Conservation (phyloP, 352 stramenopile species). For the Phytopythium chamaehyphon region DNA sequence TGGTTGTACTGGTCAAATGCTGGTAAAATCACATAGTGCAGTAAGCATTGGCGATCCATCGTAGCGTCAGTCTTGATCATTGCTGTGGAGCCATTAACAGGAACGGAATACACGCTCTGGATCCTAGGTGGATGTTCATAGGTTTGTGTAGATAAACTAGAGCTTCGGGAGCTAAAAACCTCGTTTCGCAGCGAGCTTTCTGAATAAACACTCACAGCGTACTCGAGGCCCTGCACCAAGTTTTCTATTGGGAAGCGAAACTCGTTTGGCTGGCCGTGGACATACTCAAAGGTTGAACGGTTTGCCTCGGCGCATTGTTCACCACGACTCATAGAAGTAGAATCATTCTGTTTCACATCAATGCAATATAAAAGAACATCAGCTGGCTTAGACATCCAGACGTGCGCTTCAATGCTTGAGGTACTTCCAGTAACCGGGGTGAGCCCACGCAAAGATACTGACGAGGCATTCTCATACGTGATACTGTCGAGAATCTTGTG, state of each 20-base stretch:
- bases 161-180: conserved; percentile 37
- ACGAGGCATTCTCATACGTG: conserved; percentile 67
- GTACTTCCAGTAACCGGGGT: conserved; percentile 32
- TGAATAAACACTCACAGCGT: conserved; percentile 42
- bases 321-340: neutral
- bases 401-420: conserved; percentile 30
- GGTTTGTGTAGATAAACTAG: conserved; percentile 23
- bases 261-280: conserved; percentile 9
- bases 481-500: conserved; percentile 35
- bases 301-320: conserved; percentile 31
- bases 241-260: conserved; percentile 47
- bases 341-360: neutral
- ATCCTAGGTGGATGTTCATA: conserved; percentile 38
- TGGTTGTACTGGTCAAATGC: neutral
- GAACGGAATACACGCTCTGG: conserved; percentile 7
- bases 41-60: conserved; percentile 22
- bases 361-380: conserved; percentile 56
- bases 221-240: conserved; percentile 47
- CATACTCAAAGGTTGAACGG: conserved; percentile 19
- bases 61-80: conserved; percentile 18
- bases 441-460: conserved; percentile 26
- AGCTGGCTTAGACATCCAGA: conserved; percentile 54
- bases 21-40: conserved; percentile 46
- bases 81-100: conserved; percentile 32
- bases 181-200: conserved; percentile 52